These are phyloP conservation scores for Pythium sukuiense DNA, from an alignment of 352 stramenopile genomes.

Conservation along the genomic window DNA sequence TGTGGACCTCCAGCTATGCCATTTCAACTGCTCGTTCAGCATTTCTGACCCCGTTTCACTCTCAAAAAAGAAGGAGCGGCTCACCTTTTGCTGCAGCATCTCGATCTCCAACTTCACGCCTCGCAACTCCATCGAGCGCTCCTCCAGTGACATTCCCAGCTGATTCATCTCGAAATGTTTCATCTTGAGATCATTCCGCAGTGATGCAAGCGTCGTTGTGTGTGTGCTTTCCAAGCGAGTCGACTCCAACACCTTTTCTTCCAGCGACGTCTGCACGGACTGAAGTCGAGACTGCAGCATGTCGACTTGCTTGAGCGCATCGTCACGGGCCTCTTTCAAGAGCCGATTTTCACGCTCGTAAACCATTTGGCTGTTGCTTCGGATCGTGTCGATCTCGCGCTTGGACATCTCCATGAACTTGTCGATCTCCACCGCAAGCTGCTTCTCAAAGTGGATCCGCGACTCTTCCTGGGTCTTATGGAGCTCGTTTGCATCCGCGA, in stretches of 20 bases:
- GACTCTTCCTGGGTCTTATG: conserved; percentile 58
- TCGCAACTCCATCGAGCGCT: conserved; percentile 40
- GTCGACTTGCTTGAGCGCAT: conserved; percentile 62
- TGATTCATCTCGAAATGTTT: conserved; percentile 80
- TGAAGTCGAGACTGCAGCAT: conserved; percentile 51
- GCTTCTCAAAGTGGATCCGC: conserved; percentile 62
- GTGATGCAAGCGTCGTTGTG: conserved; percentile 42
- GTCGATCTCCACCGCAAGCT: conserved; percentile 57
- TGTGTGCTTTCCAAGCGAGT: conserved; percentile 57
- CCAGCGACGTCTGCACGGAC: conserved; percentile 42
- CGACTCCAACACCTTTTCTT: conserved; percentile 61
- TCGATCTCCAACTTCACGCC: conserved; percentile 47
- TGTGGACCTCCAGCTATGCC: conserved; percentile 54
- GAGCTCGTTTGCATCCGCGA: conserved; percentile 37
- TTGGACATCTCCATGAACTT: conserved; percentile 76
- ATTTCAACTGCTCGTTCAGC: background rate
- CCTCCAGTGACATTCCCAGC: conserved; percentile 58
- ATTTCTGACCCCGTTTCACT: no score
- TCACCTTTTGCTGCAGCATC: conserved; percentile 74
- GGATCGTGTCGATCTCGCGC: conserved; percentile 69
- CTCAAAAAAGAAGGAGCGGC: no score
- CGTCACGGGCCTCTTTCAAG: conserved; percentile 59
- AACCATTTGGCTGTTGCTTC: conserved; percentile 53
- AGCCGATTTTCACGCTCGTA: conserved; percentile 78
- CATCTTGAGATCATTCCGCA: conserved; percentile 77